phyloP scores from a whole-genome alignment of 306 rosid genomes.

The Malus sieversii region DNA sequence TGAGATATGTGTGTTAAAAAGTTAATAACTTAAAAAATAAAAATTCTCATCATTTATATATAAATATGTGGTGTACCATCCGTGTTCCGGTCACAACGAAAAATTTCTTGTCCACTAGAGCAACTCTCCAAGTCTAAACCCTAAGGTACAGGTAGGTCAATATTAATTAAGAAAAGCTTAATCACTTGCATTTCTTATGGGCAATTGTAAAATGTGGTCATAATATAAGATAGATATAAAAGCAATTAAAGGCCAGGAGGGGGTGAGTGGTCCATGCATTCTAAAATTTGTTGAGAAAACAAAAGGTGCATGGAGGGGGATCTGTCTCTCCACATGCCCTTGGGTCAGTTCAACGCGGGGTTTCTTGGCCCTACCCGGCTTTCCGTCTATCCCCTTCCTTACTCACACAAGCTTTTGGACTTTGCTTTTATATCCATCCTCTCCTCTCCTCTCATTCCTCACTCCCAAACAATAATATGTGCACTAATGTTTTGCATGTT shows the following conservation, averaged over 20 bases:
- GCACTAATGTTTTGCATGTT: background rate
- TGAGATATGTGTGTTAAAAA: too few relatives aligned
- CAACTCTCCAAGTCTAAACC: background rate
- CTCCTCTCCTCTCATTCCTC: background rate
- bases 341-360: slow-evolving; percentile 11
- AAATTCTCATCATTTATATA: too few relatives aligned
- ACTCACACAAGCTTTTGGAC: background rate
- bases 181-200: background rate
- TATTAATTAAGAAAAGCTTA: background rate
- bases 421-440: background rate
- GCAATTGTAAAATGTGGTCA: background rate
- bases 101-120: background rate
- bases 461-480: background rate
- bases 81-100: too few relatives aligned
- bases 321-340: background rate
- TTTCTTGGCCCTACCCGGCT: background rate
- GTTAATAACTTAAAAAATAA: too few relatives aligned
- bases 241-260: background rate
- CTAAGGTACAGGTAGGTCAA: background rate
- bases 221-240: background rate
- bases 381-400: background rate
- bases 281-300: background rate
- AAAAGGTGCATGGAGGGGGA: background rate
- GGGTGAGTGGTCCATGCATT: background rate
- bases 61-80: rapidly evolving